Base-by-base conservation (phyloP, 768 basidiomycete species). In the Chlorophyllum brunneum region DNA sequence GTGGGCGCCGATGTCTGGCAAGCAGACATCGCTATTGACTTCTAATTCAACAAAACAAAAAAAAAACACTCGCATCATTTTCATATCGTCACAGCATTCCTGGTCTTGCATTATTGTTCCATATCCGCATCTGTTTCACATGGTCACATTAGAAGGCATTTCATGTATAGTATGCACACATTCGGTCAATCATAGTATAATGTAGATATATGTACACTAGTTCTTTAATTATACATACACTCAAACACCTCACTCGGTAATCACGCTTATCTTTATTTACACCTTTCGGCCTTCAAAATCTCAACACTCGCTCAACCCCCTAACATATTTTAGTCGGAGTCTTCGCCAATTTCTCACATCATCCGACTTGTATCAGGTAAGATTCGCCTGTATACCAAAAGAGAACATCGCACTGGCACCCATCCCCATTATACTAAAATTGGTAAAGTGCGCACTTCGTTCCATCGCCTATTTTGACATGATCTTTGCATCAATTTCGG, bases 271-370 rank as follows among this genome's bases (percentile, higher is more conserved):
- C n/a, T n/a, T n/a, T n/a, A n/a, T n/a, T n/a, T n/a, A n/a, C n/a
- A n/a, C n/a, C n/a, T n/a, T n/a, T n/a, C n/a, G n/a, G n/a, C n/a
- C n/a, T n/a, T n/a, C n/a, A n/a, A n/a, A n/a, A n/a, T n/a, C n/a
- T n/a, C n/a, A n/a, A n/a, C n/a, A n/a, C n/a, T n/a, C n/a, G n/a
- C n/a, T n/a, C n/a, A n/a, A n/a, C n/a, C n/a, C n/a, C n/a, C n/a
- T n/a, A n/a, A n/a, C n/a, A n/a, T n/a, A n/a, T 64, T 10, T 61
- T 49, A 11, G 72, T 31, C 65, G 70, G 70, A 4, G 58, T 64
- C 42, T 69, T 60, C 5, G 71, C 76, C 4, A 73, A 51, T 38
- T 66, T 70, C 53, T 75, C 72, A 77, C 75, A 49, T 77, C 75
- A 18, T 65, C 63, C 15, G 75, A 38, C 75, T 76, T 42, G 4